Conservation (phyloP, 148 eudicot genomes). For the Chenopodium quinoa region DNA sequence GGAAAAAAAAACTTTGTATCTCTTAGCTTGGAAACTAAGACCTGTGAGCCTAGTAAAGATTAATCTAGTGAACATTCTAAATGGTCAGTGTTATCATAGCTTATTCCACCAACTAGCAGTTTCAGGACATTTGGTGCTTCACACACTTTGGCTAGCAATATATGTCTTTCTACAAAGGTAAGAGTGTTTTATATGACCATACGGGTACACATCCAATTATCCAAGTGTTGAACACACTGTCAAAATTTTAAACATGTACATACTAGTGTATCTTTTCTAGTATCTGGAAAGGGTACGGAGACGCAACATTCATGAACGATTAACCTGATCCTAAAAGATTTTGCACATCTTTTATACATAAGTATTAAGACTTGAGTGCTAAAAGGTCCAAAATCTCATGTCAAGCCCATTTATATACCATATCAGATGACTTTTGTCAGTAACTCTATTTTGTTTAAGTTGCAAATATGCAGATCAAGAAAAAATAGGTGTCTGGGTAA, state of each 20-base stretch:
- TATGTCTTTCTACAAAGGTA: too few relatives aligned
- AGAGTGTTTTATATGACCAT: too few relatives aligned
- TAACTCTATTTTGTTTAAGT: not conserved
- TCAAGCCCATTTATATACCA: not conserved
- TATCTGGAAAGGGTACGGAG: not conserved
- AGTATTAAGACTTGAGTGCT: not conserved
- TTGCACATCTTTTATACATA: not conserved
- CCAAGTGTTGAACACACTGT: not conserved
- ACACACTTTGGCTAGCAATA: too few relatives aligned
- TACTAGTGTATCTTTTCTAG: not conserved
- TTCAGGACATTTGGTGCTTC: not conserved
- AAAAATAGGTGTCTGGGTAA: not conserved
- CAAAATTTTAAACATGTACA: not conserved
- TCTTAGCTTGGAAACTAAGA: not conserved
- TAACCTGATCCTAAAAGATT: not conserved
- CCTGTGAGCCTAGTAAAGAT: not conserved
- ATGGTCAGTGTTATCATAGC: not conserved
- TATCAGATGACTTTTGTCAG: not conserved
- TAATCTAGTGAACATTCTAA: not conserved
- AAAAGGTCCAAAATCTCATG: not conserved
- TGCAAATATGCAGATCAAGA: not conserved
- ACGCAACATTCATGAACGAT: not conserved
- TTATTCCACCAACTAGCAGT: not conserved
- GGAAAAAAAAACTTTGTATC: not conserved
- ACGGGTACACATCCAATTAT: not conserved